These are phyloP conservation scores for Pseudogymnoascus sp. DNA, from an alignment of 2,329 filamentous ascomycete genomes.

Conservation along the genomic window DNA sequence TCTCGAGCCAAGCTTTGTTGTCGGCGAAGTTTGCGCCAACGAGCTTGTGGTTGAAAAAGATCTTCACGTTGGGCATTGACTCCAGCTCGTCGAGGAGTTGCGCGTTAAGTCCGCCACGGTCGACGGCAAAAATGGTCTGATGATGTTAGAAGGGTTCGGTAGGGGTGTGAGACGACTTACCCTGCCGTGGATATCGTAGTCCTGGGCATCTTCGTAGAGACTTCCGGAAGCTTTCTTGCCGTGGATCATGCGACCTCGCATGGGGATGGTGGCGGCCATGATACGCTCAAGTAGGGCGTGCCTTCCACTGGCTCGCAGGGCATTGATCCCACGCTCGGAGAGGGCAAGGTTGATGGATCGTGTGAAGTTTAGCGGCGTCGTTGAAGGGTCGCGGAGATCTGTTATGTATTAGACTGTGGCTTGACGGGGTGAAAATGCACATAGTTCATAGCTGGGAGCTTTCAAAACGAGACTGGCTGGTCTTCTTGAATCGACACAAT, in stretches of 20 bases:
- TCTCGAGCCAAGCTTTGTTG: slow-evolving; percentile 82
- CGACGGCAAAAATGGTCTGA: slow-evolving; percentile 76
- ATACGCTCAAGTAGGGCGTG: slow-evolving; percentile 64
- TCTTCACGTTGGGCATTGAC: slow-evolving; percentile 74
- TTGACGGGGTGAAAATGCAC: background rate
- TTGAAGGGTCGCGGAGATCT: slow-evolving; percentile 83
- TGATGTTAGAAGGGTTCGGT: background rate
- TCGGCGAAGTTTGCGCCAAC: slow-evolving; percentile 76
- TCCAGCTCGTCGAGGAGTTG: slow-evolving; percentile 76
- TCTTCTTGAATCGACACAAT: background rate
- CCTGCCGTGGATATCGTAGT: slow-evolving; percentile 81
- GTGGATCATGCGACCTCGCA: slow-evolving; percentile 96
- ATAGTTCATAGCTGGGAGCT: background rate
- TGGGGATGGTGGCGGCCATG: slow-evolving; percentile 73
- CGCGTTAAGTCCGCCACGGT: slow-evolving; percentile 76
- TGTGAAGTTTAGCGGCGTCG: slow-evolving; percentile 84
- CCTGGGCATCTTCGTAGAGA: slow-evolving; percentile 70
- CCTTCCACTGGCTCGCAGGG: slow-evolving; percentile 63
- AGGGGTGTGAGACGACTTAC: slow-evolving; percentile 40
- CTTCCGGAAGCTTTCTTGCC: slow-evolving; percentile 54
- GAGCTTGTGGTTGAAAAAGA: slow-evolving; percentile 91
- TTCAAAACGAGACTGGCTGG: background rate
- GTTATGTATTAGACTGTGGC: background rate
- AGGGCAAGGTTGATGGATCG: slow-evolving; percentile 97
- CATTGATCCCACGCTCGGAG: slow-evolving; percentile 87